Percentiles rank a stretch among this genome's conserved stretches.
These are phyloP conservation scores for Lasiodiplodia citricola DNA, from an alignment of 2,329 filamentous ascomycete genomes.

Conservation along the genomic window DNA sequence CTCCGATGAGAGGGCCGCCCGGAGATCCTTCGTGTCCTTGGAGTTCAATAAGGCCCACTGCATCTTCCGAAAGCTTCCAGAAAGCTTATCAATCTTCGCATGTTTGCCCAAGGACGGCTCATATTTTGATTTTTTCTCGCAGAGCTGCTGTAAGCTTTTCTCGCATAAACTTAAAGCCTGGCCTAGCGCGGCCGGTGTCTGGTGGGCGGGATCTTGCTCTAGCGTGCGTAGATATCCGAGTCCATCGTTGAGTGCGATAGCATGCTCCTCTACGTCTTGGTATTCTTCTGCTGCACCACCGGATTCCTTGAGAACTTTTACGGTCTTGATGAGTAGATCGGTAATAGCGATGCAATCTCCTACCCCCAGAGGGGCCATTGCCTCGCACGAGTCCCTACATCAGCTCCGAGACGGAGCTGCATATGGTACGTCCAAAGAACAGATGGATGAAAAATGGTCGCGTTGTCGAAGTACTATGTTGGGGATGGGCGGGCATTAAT, in stretches of 20 bases:
- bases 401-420: too few species aligned
- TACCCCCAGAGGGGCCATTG: not conserved
- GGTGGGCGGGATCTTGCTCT: not conserved
- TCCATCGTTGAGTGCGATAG: not conserved
- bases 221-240: not conserved
- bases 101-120: not conserved
- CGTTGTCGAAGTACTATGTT: not conserved
- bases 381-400: too few species aligned
- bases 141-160: not conserved
- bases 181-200: not conserved
- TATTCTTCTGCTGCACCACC: not conserved
- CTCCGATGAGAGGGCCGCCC: too few species aligned
- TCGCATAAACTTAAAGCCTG: not conserved
- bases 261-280: not conserved
- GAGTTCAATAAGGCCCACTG: too few species aligned
- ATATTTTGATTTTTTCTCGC: not conserved
- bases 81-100: not conserved
- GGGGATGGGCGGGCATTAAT: too few species aligned
- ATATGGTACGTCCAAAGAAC: too few species aligned
- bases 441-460: not conserved
- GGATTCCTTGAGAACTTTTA: not conserved
- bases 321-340: not conserved
- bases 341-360: not conserved
- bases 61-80: too few species aligned
- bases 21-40: too few species aligned